Evolutionary conservation across 345 rosid species (phyloP), one percentile per base, ranked within the genome.

Genomic region (Rhodomyrtus tomentosa): DNA sequence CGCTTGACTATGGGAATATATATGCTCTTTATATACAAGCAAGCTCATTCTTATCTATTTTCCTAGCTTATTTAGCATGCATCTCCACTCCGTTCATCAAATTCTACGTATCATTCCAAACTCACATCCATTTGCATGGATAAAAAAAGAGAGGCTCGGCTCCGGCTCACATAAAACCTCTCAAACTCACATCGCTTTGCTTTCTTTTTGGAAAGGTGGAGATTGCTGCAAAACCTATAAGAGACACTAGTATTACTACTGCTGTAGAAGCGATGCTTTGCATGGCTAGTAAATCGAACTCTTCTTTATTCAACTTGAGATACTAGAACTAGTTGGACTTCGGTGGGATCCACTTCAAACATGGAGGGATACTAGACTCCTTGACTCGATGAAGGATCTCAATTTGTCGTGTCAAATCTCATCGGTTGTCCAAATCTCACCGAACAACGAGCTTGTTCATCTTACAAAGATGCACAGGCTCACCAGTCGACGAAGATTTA

Each of bases 401-500:
- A 32, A 62, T 62, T 16, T 8, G 45, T 32, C 0, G 36, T 16
- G 10, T 32, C 42, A 62, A 62, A 32, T 62, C 74, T 62, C 27
- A 16, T 36, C 10, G 0, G 25, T 53, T 3, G 1, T 10, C 25
- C 55, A 53, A 52, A 53, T 32, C 24, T 32, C 42, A 32, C 12
- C 22, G 1, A 18, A 62, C 18, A 24, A 2, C 1, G 0, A 16
- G 74, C 42, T 5, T 16, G 0, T 62, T 5, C 74, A 62, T 62
- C 24, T 62, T 2, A 32, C 12, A 8, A 16, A 62, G 74, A 62
- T 62, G 40, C 21, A 16, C 9, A 1, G 13, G 42, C 36, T 62
- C 74, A 62, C 42, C 0, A 0, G 74, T 4, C 4, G 6, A 0
- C 1, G 0, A 16, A 32, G 42, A 62, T 62, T 18, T 62, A 40